Conservation (phyloP, 2,329 filamentous ascomycete genomes). For the Calonectria leucothoes region DNA sequence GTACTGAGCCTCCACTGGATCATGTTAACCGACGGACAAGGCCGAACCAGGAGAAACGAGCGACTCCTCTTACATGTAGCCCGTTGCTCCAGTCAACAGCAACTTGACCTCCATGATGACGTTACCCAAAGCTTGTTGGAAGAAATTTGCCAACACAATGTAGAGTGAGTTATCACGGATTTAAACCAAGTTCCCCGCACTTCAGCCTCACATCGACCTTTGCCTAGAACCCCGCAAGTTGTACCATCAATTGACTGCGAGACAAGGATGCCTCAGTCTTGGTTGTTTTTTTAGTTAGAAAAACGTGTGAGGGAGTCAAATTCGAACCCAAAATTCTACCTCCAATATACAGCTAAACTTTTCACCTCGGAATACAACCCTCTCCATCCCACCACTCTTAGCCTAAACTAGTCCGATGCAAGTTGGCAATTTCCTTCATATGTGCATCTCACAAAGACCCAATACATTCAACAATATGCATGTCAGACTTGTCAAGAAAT, state of each 20-base stretch:
- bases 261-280: background rate
- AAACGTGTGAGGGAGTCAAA: background rate
- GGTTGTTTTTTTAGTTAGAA: background rate
- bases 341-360: background rate
- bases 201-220: background rate
- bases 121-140: no score
- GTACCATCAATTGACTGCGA: background rate
- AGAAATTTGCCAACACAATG: no score
- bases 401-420: background rate
- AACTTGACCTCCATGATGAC: conserved; percentile 1
- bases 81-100: conserved; percentile 19
- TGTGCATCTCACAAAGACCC: no score
- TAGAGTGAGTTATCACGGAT: background rate
- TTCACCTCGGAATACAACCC: background rate
- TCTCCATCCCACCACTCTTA: background rate
- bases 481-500: background rate
- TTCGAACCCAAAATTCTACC: background rate
- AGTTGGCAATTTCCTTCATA: background rate
- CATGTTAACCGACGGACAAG: background rate
- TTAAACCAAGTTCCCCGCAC: background rate
- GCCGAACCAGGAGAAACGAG: background rate
- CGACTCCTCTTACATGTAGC: conserved; percentile 13
- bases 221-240: background rate
- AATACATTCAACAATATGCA: background rate
- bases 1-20: conserved; percentile 22